phyloP scores from a whole-genome alignment of 192 early-diverging fungal species.

The Haplosporangium gracile region DNA sequence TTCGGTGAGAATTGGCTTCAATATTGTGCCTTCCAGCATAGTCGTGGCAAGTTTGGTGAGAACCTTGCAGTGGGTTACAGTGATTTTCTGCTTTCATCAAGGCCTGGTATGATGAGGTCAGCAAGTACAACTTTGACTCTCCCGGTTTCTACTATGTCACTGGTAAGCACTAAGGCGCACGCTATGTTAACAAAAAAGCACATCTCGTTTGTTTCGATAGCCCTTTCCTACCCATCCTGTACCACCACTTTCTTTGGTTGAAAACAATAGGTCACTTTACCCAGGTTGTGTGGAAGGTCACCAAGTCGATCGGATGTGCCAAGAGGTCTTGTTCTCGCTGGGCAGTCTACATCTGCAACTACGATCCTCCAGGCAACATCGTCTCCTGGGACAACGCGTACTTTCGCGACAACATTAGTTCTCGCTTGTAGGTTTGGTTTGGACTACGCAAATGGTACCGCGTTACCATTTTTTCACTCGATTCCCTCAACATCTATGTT shows the following conservation, averaged over 20 bases:
- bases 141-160: conserved; percentile 39
- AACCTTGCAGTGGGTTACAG: conserved; percentile 56
- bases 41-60: conserved; percentile 52
- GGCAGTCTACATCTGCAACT: conserved; percentile 28
- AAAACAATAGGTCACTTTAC: conserved; percentile 8
- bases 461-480: no score
- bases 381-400: background rate
- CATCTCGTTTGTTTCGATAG: no score
- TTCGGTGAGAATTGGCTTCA: conserved; percentile 54
- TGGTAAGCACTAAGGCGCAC: background rate
- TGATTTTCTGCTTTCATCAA: conserved; percentile 18
- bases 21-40: conserved; percentile 48
- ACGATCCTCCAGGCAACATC: conserved; percentile 17
- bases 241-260: no score
- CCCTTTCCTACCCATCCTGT: no score
- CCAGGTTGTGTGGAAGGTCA: conserved; percentile 51
- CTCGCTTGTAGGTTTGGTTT: no score
- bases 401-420: no score
- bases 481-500: no score
- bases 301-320: conserved; percentile 54
- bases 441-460: no score
- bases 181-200: background rate
- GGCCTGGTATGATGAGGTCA: conserved; percentile 56
- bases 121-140: conserved; percentile 43
- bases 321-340: conserved; percentile 14